A percentile compares a stretch with the other conserved stretches of the same genome.
Conservation (phyloP, 495 filamentous ascomycete species). For the Pseudevernia furfuracea region DNA sequence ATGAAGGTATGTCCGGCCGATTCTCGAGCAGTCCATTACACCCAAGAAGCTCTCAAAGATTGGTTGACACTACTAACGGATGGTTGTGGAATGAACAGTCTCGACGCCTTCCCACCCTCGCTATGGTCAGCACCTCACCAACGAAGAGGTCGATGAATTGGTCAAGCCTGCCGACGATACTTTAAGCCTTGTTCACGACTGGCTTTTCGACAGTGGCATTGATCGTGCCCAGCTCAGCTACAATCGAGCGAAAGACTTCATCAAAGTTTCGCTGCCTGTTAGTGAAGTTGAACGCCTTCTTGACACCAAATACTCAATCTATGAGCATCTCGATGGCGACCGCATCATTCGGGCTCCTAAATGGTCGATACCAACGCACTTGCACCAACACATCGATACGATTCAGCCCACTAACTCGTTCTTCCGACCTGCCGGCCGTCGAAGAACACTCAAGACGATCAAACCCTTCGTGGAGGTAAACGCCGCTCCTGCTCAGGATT, state of each 20-base stretch:
- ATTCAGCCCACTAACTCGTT: constrained; percentile 67
- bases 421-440: constrained; percentile 27
- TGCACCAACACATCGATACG: constrained; percentile 50
- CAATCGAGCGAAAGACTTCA: constrained; percentile 38
- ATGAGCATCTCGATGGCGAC: constrained; percentile 35
- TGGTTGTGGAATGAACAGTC: constrained; percentile 26
- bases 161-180: constrained; percentile 32
- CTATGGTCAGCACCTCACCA: constrained; percentile 38
- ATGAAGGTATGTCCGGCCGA: constrained; percentile 31
- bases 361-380: constrained; percentile 48
- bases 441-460: constrained; percentile 19
- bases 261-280: constrained; percentile 33
- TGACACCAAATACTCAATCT: constrained; percentile 39
- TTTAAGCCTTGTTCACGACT: constrained; percentile 33
- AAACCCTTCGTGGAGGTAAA: constrained; percentile 10
- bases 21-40: neutral
- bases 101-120: constrained; percentile 37
- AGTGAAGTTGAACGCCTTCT: constrained; percentile 33
- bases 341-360: constrained; percentile 34
- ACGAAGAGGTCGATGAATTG: constrained; percentile 34
- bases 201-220: constrained; percentile 36
- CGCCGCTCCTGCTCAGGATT: constrained; percentile 15
- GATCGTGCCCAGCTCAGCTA: constrained; percentile 23
- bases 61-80: neutral
- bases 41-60: neutral